Conservation (phyloP, 2,329 filamentous ascomycete species). For the Colletotrichum sp. region DNA sequence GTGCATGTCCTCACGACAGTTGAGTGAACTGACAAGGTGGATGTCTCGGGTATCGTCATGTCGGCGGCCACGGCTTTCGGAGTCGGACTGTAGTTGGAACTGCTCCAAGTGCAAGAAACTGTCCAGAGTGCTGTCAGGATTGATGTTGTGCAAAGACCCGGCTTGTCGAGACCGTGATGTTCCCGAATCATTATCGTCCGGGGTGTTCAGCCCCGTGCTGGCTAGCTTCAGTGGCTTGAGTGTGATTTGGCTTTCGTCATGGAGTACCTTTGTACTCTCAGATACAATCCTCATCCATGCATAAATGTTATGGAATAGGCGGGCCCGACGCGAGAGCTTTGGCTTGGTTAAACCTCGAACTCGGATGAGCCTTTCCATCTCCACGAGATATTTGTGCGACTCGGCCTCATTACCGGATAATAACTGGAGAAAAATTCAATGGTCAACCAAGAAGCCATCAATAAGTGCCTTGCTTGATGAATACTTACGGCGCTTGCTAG, state of each 20-base stretch:
- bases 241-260: neutral
- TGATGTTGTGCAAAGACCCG: neutral
- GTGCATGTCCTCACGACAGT: neutral
- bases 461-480: neutral
- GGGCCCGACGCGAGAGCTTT: neutral
- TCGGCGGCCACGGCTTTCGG: neutral
- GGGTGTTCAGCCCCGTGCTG: neutral
- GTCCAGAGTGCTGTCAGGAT: neutral
- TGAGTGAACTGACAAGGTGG: neutral
- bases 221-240: neutral
- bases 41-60: neutral
- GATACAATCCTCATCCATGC: neutral
- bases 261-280: neutral
- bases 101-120: neutral
- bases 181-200: neutral
- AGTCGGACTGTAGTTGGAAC: neutral
- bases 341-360: neutral
- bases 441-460: too few species aligned
- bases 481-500: neutral
- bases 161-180: neutral
- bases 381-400: neutral
- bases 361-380: neutral
- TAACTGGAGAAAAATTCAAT: neutral
- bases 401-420: neutral
- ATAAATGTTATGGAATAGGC: neutral